A percentile compares a stretch with the other conserved stretches of the same genome.
Conservation (phyloP, 805 yeast species). For the Teunomyces barrocoloradensis region DNA sequence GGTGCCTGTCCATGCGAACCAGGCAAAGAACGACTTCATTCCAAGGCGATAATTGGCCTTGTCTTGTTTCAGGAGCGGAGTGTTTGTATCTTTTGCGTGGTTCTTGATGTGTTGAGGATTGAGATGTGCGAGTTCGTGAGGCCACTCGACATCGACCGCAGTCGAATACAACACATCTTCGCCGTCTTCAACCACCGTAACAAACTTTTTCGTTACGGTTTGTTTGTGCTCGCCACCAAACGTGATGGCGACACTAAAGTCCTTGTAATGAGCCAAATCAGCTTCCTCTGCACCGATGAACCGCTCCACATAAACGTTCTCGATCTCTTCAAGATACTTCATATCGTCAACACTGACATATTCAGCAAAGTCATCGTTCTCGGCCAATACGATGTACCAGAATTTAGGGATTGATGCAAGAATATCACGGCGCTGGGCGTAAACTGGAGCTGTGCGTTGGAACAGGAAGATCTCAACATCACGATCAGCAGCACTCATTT, state of each 20-base stretch:
- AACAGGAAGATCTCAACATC: conserved; percentile 57
- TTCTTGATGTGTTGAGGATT: conserved; percentile 53
- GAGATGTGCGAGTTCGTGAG: conserved; percentile 52
- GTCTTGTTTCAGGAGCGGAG: conserved; percentile 45
- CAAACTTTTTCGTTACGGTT: conserved; percentile 58
- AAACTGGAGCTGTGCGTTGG: conserved; percentile 54
- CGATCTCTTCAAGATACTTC: conserved; percentile 65
- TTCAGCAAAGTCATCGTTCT: conserved; percentile 82
- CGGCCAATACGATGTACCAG: conserved; percentile 85
- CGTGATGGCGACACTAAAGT: conserved; percentile 58
- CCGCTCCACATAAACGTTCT: conserved; percentile 61
- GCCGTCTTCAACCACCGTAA: conserved; percentile 47
- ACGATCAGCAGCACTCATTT: conserved; percentile 57
- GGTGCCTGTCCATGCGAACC: conserved; percentile 82
- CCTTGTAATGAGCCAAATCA: conserved; percentile 40
- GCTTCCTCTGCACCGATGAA: conserved; percentile 26
- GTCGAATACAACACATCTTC: conserved; percentile 55
- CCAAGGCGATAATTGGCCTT: conserved; percentile 65
- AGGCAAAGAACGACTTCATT: conserved; percentile 82
- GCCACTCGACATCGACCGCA: conserved; percentile 65
- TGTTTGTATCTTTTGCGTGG: conserved; percentile 16
- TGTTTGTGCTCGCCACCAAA: conserved; percentile 54
- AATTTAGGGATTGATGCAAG: conserved; percentile 62
- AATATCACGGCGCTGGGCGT: conserved; percentile 52
- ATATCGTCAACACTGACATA: conserved; percentile 74